phyloP scores from a whole-genome alignment of 2,329 filamentous ascomycete genomes.

The Alternaria triticimaculans region DNA sequence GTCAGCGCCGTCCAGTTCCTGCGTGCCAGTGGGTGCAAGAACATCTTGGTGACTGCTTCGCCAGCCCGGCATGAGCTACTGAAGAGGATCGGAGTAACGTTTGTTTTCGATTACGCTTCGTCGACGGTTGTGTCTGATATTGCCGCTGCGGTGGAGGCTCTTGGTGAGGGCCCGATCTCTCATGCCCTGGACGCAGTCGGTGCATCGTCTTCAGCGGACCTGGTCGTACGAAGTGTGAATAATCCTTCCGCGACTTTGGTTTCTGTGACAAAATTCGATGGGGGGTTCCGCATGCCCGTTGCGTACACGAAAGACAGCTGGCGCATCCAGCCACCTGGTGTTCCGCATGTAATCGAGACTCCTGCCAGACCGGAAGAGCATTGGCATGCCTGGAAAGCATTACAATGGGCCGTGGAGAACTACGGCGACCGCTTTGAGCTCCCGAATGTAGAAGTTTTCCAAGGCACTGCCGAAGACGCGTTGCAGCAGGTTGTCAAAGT shows the following conservation, averaged over 20 bases:
- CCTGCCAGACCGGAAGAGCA: not conserved
- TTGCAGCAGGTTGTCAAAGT: conserved; percentile 1
- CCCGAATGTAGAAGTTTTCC: not conserved
- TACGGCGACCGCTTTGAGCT: conserved; percentile 5
- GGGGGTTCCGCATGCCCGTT: not conserved
- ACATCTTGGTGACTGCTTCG: conserved; percentile 20
- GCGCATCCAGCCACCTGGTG: not conserved
- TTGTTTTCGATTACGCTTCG: conserved; percentile 14
- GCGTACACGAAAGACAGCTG: not conserved
- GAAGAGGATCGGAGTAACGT: conserved; percentile 13
- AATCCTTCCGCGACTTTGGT: not conserved
- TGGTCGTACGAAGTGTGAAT: not conserved
- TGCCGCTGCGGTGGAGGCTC: conserved; percentile 2
- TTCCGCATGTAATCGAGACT: not conserved
- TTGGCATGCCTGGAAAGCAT: not conserved
- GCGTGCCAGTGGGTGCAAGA: conserved; percentile 7
- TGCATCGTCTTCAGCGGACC: not conserved
- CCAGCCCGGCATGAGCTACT: conserved; percentile 9
- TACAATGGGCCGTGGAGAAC: conserved; percentile 5
- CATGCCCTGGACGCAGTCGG: conserved; percentile 4
- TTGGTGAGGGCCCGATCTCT: not conserved
- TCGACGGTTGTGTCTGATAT: conserved; percentile 5
- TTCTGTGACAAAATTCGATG: conserved; percentile 4
- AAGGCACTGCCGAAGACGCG: conserved; percentile 3
- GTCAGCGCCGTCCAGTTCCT: conserved; percentile 11